phyloP scores from a whole-genome alignment of 1,139 yeast species.

The Kluyveromyces marxianus region DNA sequence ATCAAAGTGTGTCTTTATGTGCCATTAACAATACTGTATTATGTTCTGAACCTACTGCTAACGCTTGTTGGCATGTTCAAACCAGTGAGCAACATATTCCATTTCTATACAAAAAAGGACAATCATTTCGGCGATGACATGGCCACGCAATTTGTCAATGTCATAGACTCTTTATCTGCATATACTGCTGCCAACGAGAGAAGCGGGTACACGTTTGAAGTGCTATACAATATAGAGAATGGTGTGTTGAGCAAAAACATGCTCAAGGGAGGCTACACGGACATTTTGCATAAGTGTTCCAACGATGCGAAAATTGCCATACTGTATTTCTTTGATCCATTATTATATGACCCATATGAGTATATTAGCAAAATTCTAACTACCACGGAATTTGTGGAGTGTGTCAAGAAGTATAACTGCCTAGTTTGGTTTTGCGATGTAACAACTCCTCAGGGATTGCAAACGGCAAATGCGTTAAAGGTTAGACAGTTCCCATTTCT shows the following conservation, averaged over 20 bases:
- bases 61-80: constrained; percentile 13
- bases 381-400: constrained; percentile 43
- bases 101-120: constrained; percentile 19
- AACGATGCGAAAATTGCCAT: constrained; percentile 45
- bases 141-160: constrained; percentile 2
- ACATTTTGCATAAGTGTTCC: constrained; percentile 19
- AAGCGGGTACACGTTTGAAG: constrained; percentile 15
- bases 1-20: constrained; percentile 8
- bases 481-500: constrained; percentile 75
- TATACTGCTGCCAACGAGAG: not conserved
- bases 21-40: constrained; percentile 22
- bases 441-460: constrained; percentile 67
- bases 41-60: constrained; percentile 12
- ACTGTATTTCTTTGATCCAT: constrained; percentile 66
- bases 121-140: constrained; percentile 2
- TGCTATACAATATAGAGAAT: constrained; percentile 20
- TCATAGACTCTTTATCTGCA: not conserved
- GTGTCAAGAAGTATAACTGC: constrained; percentile 43
- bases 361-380: constrained; percentile 54
- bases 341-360: constrained; percentile 52
- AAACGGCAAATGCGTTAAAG: constrained; percentile 68
- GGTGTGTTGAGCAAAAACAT: constrained; percentile 15
- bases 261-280: constrained; percentile 23
- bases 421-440: constrained; percentile 88
- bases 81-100: constrained; percentile 18